A percentile compares a stretch with the other conserved stretches of the same genome.
Evolutionary conservation across 2,329 filamentous ascomycete genomes (phyloP).

Genomic region (Fusarium floridanum): DNA sequence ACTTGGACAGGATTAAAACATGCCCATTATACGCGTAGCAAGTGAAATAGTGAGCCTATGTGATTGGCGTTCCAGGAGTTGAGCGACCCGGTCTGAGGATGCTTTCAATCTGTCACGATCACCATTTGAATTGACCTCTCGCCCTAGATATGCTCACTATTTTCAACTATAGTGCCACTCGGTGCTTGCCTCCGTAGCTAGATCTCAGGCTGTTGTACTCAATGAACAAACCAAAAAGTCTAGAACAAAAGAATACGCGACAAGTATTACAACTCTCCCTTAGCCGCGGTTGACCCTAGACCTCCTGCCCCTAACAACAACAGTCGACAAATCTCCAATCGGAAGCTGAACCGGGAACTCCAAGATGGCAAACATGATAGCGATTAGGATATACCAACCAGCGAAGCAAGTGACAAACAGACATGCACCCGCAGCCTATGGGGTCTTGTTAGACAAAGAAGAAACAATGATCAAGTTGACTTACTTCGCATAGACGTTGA

Average conservation of each 20-base stretch:
- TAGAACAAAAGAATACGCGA: neutral
- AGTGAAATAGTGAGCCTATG: neutral
- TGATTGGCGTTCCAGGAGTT: neutral
- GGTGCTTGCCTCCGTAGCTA: neutral
- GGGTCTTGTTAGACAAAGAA: fast-evolving
- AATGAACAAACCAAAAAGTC: neutral
- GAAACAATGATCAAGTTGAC: constrained; percentile 19
- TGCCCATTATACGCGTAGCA: too few relatives aligned
- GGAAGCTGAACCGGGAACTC: constrained; percentile 70
- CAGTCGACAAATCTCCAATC: constrained; percentile 66
- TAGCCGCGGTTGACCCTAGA: neutral
- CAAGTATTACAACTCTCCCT: neutral
- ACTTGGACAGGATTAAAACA: too few relatives aligned
- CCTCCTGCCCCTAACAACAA: constrained; percentile 55
- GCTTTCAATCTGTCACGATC: neutral
- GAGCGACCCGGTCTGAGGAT: neutral
- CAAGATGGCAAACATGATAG: constrained; percentile 66
- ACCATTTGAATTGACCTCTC: neutral
- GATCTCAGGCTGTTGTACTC: fast-evolving
- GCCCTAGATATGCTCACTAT: neutral
- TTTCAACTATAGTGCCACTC: too few relatives aligned
- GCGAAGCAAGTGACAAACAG: constrained; percentile 63
- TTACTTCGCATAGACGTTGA: constrained; percentile 60
- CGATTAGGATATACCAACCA: constrained; percentile 69
- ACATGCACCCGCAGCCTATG: constrained; percentile 61